Evolutionary conservation across 169 alveolate species (phyloP).

Genomic region (Babesia divergens): DNA sequence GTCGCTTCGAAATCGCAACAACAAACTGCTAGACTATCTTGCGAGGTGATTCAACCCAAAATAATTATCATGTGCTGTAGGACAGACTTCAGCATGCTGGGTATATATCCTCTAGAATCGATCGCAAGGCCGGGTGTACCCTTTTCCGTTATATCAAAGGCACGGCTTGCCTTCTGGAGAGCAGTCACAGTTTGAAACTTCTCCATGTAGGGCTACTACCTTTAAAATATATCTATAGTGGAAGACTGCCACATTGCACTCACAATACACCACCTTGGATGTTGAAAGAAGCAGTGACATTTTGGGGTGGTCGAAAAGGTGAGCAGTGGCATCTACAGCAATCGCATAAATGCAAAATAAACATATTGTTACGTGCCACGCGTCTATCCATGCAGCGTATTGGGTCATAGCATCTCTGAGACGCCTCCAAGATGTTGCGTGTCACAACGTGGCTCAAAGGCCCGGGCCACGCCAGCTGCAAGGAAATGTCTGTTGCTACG

Average conservation of each 20-base stretch:
- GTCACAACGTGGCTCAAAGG: conserved; percentile 18
- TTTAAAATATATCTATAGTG: background rate
- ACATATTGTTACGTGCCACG: too few species aligned
- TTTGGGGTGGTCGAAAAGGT: too few species aligned
- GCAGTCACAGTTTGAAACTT: background rate
- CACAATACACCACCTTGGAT: background rate
- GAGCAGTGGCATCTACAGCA: too few species aligned
- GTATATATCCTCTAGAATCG: conserved; percentile 46
- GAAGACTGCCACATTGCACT: background rate
- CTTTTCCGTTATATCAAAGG: conserved; percentile 19
- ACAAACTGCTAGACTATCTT: conserved; percentile 17
- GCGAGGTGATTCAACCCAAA: background rate
- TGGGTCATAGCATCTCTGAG: too few species aligned
- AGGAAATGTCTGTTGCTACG: conserved; percentile 39
- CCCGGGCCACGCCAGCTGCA: conserved; percentile 58
- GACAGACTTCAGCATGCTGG: conserved; percentile 31
- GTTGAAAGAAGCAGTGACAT: too few species aligned
- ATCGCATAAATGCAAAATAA: too few species aligned
- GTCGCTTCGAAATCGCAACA: conserved; percentile 3
- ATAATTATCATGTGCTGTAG: background rate
- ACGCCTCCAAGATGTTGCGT: too few species aligned
- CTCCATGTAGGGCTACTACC: background rate
- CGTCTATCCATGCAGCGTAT: too few species aligned
- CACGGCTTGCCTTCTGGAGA: conserved; percentile 46
- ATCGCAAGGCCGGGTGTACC: conserved; percentile 27